Evolutionary conservation across 176 grass and related monocot genomes (phyloP).

Genomic region (Oryza coarctata): DNA sequence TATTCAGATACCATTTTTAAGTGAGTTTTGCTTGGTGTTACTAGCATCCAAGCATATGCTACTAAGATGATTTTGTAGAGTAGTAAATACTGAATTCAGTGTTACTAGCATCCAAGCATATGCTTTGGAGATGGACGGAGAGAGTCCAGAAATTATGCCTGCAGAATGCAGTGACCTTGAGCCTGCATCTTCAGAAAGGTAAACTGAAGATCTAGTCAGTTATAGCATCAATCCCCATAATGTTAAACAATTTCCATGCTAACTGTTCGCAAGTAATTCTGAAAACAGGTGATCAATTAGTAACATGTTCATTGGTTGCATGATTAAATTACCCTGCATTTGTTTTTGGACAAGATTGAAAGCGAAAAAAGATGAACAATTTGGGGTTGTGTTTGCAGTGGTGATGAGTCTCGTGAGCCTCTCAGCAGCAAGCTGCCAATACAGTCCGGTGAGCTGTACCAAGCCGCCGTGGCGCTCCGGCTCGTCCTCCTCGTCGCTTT

Average conservation of each 20-base stretch:
- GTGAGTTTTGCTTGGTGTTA: not conserved
- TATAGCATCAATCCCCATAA: not conserved
- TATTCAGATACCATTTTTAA: not conserved
- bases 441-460: slow-evolving; percentile 38
- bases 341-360: not conserved
- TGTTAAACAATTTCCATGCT: not conserved
- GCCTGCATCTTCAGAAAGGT: slow-evolving; percentile 33
- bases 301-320: not conserved
- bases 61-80: not conserved
- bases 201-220: not conserved
- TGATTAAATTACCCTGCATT: not conserved
- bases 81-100: not conserved
- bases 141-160: slow-evolving; percentile 23
- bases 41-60: not conserved
- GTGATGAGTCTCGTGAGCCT: not conserved
- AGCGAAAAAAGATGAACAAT: too few species aligned
- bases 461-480: slow-evolving; percentile 36
- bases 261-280: not conserved
- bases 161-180: not conserved
- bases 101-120: too few species aligned
- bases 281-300: not conserved
- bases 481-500: slow-evolving; percentile 45
- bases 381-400: slow-evolving; percentile 1
- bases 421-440: slow-evolving; percentile 33
- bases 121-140: slow-evolving; percentile 32